Percentiles rank a stretch among this genome's conserved stretches.
These are phyloP conservation scores for Fraxinus sp. DNA, from an alignment of 305 asterid genomes.

Conservation along the genomic window DNA sequence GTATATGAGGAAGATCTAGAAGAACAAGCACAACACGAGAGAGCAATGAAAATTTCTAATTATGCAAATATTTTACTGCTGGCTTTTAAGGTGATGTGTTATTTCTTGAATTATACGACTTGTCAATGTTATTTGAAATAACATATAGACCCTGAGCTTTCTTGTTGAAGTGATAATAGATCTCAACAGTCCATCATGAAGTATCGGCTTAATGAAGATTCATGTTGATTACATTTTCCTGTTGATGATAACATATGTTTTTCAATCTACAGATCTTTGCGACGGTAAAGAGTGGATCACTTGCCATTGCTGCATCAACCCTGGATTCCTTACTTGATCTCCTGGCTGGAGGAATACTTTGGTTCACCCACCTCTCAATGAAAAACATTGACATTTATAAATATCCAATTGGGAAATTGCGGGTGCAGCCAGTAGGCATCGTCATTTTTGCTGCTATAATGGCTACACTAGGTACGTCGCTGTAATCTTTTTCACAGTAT, in stretches of 20 bases:
- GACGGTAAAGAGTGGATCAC: slow-evolving; percentile 63
- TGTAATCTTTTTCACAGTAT: neutral
- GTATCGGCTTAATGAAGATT: neutral
- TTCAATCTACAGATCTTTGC: slow-evolving; percentile 50
- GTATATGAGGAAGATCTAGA: slow-evolving; percentile 54
- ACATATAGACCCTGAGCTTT: neutral
- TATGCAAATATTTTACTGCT: slow-evolving; percentile 67
- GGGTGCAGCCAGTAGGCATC: slow-evolving; percentile 89
- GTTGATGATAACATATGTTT: neutral
- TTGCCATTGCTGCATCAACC: slow-evolving; percentile 88
- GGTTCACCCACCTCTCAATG: slow-evolving; percentile 78
- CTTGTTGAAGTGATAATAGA: neutral
- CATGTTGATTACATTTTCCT: neutral
- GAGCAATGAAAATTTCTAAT: slow-evolving; percentile 82
- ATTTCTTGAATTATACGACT: neutral
- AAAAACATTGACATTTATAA: slow-evolving; percentile 66
- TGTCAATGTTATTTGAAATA: neutral
- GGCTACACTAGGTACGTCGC: slow-evolving; percentile 75
- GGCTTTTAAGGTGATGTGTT: slow-evolving; percentile 54
- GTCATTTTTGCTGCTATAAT: slow-evolving; percentile 76
- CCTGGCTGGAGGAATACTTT: slow-evolving; percentile 82
- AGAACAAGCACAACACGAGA: slow-evolving; percentile 66
- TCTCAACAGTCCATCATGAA: neutral
- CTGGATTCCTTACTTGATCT: slow-evolving; percentile 85
- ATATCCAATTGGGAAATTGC: slow-evolving; percentile 81